Base-by-base conservation (phyloP, 768 basidiomycete genomes). In the Russula dissimulans region DNA sequence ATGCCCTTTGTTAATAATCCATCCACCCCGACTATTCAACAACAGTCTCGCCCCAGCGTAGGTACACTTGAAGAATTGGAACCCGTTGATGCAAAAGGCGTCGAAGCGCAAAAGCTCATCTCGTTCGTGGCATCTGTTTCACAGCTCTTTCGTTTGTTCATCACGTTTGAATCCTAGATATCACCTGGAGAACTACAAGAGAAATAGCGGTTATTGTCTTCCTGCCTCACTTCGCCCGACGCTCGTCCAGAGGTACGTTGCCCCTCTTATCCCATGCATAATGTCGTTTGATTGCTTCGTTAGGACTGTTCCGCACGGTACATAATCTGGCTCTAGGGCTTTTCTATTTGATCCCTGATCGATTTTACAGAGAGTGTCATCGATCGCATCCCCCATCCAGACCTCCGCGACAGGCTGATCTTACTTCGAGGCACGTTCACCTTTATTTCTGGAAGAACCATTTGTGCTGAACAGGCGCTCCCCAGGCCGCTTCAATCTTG, bases 391-490 rank as follows among this genome's bases (percentile, higher is more conserved):
- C 79, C 91, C 60, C 90, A 94, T 73, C 89, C 95, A 49, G 89
- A 92, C 67, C 76, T 97, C 57, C 82, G 95, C 39, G 94, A 97
- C 67, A 81, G 91, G 38, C 87, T 95, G 79, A 97, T 97, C 66
- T 77, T 95, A 17, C 74, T 92, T 38, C 80, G 91, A 76, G 88
- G 93, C 87, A 69, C 6, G 15, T 44, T 31, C 43, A 29, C 11
- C 8, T 41, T 56, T 26, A 1, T 6, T 32, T n/a, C 22, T 44
- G 17, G 36, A 5, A 38, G 15, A 36, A 11, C 3, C 49, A 22
- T 46, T 41, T 60, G 38, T 47, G 41, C 17, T 65, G 48, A 45
- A n/a, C 17, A 29, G 51, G 39, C n/a, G 22, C 45, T 48, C 43
- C 52, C 4, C 63, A 92, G 89, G 82, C 26, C 87, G 85, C 49